Evolutionary conservation across 768 basidiomycete species (phyloP).

Genomic region (Tricholoma furcatifolium): DNA sequence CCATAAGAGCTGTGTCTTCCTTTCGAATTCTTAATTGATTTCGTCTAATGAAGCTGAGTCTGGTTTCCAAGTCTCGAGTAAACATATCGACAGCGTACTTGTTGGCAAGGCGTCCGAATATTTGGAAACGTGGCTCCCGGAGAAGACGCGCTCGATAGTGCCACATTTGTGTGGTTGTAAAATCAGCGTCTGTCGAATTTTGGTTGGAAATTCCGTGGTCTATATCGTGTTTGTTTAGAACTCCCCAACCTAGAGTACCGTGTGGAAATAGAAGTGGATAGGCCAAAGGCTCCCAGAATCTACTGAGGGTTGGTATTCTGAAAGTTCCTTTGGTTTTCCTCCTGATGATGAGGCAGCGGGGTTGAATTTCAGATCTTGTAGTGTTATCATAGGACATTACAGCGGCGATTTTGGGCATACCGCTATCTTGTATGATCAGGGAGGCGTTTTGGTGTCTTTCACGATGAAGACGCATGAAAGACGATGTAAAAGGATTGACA

Average conservation of each 20-base stretch:
- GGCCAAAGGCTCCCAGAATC: too few relatives aligned
- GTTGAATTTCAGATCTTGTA: too few relatives aligned
- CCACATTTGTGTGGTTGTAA: conserved; percentile 29
- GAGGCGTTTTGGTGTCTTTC: not conserved
- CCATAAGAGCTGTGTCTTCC: not conserved
- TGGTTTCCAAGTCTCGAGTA: conserved; percentile 28
- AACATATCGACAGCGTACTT: conserved; percentile 42
- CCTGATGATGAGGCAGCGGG: too few relatives aligned
- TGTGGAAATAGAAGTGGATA: too few relatives aligned
- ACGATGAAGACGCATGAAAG: not conserved
- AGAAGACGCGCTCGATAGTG: conserved; percentile 31
- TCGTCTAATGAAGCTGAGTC: conserved; percentile 29
- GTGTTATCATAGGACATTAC: not conserved
- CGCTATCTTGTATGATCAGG: not conserved
- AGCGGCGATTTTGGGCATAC: not conserved
- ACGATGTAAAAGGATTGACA: not conserved
- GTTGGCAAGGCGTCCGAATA: conserved; percentile 31
- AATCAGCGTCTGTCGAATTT: too few relatives aligned
- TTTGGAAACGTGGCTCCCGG: conserved; percentile 26
- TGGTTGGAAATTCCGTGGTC: too few relatives aligned
- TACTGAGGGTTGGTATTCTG: too few relatives aligned
- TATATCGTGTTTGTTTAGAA: too few relatives aligned
- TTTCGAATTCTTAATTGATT: conserved; percentile 20
- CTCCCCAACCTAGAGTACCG: too few relatives aligned
- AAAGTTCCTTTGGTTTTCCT: too few relatives aligned